Conservation (phyloP, 148 eudicot species). For the Vaccinium macrocarpon region DNA sequence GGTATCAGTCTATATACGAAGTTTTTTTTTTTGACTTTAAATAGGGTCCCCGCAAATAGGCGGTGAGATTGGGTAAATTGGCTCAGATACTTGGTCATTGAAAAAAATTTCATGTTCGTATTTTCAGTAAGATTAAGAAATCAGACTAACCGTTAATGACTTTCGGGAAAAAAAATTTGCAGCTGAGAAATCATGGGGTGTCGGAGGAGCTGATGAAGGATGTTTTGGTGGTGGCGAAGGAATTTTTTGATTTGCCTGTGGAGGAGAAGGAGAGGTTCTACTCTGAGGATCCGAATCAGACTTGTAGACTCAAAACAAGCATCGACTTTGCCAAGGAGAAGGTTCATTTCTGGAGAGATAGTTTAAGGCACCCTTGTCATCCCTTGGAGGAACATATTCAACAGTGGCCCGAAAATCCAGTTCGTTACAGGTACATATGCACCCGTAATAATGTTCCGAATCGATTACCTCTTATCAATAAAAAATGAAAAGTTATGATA, state of each 20-base stretch:
- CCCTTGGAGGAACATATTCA: constrained; percentile 31
- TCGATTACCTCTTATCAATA: too few relatives aligned
- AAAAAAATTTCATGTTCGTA: too few relatives aligned
- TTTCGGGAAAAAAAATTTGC: not conserved
- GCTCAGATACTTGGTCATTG: too few relatives aligned
- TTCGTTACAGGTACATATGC: constrained; percentile 29
- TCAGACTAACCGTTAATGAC: too few relatives aligned
- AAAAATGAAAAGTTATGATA: too few relatives aligned
- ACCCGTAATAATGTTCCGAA: not conserved
- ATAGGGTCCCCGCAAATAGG: too few relatives aligned
- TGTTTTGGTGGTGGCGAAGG: not conserved
- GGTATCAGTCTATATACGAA: too few relatives aligned
- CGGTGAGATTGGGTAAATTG: too few relatives aligned
- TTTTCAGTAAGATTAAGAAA: too few relatives aligned
- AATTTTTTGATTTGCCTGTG: not conserved
- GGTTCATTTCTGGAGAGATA: constrained; percentile 46
- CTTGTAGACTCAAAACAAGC: constrained; percentile 32
- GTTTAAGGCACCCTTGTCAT: constrained; percentile 27
- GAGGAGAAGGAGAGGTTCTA: constrained; percentile 8
- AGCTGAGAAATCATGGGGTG: constrained; percentile 2
- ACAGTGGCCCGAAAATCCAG: constrained; percentile 46
- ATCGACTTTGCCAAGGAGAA: constrained; percentile 29
- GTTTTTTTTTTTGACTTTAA: too few relatives aligned
- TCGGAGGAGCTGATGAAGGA: not conserved
- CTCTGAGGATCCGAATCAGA: not conserved